Evolutionary conservation across 352 stramenopile genomes (phyloP), one percentile per base, ranked within the genome.

Genomic region (Pythium monospermum): DNA sequence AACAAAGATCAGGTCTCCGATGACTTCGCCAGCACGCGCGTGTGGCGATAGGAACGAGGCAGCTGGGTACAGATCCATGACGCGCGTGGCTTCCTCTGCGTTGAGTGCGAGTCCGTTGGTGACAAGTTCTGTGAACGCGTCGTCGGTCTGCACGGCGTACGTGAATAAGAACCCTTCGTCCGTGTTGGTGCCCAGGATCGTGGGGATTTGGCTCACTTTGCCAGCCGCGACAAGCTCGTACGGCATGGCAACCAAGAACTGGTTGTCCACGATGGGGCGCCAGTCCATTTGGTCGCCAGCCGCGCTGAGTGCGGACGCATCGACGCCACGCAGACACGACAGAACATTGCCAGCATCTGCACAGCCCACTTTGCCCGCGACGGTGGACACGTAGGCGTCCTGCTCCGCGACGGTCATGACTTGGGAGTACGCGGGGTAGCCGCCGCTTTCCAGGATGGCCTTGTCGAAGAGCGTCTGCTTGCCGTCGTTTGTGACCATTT

Each of bases 141-240:
- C 37, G 19, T 56, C 46, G 8, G 11, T 28, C 7, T 8, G 19
- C n/a, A 45, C 26, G 18, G 28, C 6, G 11, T 15, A 27, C 25
- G 36, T 51, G 32, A 61, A 44, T 1, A 44, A 10, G 30, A 32
- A 61, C 3, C 53, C 53, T 35, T 61, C 54, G 40, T 61, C 54
- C 19, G 54, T 49, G 32, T 56, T 61, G 21, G 26, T 27, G 7
- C 54, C 54, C 1, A 41, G 22, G 26, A 61, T 51, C 6, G 37
- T 55, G 1, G 54, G 46, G 2, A 61, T 22, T 11, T 19, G 16
- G 23, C 30, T 48, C 6, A 56, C 23, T 6, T 56, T 56, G 11
- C 40, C 54, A 0, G 8, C 19, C 1, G 46, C 2, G 0, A 61
- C 2, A 0, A 45, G 45, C 1, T 11, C 30, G 36, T 56, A 25